phyloP scores from a whole-genome alignment of 495 filamentous ascomycete genomes.

The Neurospora discreta region DNA sequence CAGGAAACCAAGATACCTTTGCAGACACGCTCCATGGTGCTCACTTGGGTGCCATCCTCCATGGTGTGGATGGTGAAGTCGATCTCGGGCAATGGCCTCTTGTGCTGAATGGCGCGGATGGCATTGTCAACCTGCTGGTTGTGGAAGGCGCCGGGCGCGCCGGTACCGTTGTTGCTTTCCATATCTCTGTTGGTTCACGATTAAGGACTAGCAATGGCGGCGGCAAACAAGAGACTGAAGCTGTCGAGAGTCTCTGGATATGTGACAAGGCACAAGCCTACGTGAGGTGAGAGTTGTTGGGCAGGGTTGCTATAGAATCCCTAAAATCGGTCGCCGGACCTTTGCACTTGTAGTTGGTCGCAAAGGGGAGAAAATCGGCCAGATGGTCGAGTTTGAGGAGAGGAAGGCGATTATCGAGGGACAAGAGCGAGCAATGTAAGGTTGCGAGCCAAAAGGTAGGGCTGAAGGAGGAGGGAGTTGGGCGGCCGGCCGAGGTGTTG shows the following conservation, averaged over 20 bases:
- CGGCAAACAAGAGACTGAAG: neutral
- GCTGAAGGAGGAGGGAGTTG: slow-evolving; percentile 16
- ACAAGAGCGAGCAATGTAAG: neutral
- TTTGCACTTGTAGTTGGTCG: neutral
- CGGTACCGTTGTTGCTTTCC: slow-evolving; percentile 28
- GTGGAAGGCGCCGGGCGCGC: slow-evolving; percentile 15
- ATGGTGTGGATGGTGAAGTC: slow-evolving; percentile 96
- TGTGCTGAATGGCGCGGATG: slow-evolving; percentile 75
- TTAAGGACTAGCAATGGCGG: neutral
- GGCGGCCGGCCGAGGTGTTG: slow-evolving; percentile 11
- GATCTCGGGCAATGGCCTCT: slow-evolving; percentile 91
- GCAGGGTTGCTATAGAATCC: neutral
- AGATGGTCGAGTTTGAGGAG: neutral
- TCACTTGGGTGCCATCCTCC: slow-evolving; percentile 94
- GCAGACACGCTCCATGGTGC: slow-evolving; percentile 86
- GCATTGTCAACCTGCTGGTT: slow-evolving; percentile 51
- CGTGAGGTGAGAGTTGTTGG: neutral
- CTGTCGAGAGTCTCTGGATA: neutral
- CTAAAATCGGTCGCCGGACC: neutral
- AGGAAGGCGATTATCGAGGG: neutral
- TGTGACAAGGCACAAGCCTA: neutral
- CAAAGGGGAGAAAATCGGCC: neutral
- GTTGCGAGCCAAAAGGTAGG: slow-evolving; percentile 7
- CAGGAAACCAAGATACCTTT: slow-evolving; percentile 66
- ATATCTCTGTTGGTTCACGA: slow-evolving; percentile 12